Base-by-base conservation (phyloP, 2,329 filamentous ascomycete genomes). In the Penicillium corylophilum region DNA sequence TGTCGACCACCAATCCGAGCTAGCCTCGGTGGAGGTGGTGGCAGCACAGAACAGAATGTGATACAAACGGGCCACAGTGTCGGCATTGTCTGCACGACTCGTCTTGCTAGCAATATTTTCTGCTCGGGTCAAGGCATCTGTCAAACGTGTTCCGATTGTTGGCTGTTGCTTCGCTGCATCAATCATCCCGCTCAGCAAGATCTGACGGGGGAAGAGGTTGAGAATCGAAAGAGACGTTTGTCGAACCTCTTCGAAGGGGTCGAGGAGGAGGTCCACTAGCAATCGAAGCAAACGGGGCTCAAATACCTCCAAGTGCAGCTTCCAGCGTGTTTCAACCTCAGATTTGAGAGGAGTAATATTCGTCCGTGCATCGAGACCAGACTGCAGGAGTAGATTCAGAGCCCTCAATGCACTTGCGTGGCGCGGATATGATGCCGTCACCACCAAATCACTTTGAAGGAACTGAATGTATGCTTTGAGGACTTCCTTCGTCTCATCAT, bases 191-290 rank as follows among this genome's bases (percentile, higher is more conserved):
- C 45, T 41, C n/a, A 67, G 43, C 6, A 73, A 47, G 12, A 70
- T 53, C 6, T 67, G 53, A 5, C 45, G 51, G 15, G 73, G 72
- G 38, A 72, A 75, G 22, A 71, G 33, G 18, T 65, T 67, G 29
- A 85, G 64, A 5, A 81, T 69, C 13, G 69, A 66, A 13, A 79
- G 70, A 7, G 82, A 73, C 1, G 71, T 73, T 42, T 74, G 83
- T 59, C 93, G 82, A 4, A 97, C 88, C 69, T 99, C 94, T 51
- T 97, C 94, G 64, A 95, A 99, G 0, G 93, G 90, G 63, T 99
- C 89, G 65, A 95, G 78, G 7, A 95, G 73, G 20, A 96, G 81
- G 68, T 96, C 90, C 13, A 92, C 75, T 6, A 97, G 75, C 4
- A 85, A 77, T 43, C 87, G 63, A 35, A 74, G 66, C 36, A 75